Evolutionary conservation across 176 grass and related monocot species (phyloP).

Genomic region (Eremochloa ophiuroides): DNA sequence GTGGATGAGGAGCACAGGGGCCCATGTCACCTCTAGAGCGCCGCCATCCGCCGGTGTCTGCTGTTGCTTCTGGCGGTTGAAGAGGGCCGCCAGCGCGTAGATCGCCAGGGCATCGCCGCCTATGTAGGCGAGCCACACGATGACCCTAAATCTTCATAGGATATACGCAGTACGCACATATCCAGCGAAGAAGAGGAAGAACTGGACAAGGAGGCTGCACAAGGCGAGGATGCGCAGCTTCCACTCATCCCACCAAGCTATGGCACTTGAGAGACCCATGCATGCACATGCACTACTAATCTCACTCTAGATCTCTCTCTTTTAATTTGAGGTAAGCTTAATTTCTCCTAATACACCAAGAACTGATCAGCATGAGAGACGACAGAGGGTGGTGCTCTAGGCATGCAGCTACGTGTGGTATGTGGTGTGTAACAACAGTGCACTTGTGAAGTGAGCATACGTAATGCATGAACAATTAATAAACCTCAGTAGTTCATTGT

Average conservation of each 20-base stretch:
- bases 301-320: background rate
- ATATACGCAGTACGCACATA: fast-evolving
- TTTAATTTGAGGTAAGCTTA: background rate
- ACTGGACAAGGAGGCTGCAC: background rate
- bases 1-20: no score
- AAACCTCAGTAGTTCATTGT: no score
- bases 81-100: background rate
- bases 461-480: no score
- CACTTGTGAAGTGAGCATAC: no score
- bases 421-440: no score
- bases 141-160: background rate
- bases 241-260: background rate
- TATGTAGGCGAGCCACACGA: background rate
- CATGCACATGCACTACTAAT: no score
- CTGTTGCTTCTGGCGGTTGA: background rate
- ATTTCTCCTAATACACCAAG: no score
- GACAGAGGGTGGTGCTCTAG: no score
- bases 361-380: no score
- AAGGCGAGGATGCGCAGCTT: background rate
- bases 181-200: background rate
- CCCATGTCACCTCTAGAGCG: background rate
- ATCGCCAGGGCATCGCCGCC: background rate
- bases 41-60: background rate
- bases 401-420: no score
- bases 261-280: background rate